Evolutionary conservation across 83 land plant genomes (phyloP).

Genomic region (Larix sibirica): DNA sequence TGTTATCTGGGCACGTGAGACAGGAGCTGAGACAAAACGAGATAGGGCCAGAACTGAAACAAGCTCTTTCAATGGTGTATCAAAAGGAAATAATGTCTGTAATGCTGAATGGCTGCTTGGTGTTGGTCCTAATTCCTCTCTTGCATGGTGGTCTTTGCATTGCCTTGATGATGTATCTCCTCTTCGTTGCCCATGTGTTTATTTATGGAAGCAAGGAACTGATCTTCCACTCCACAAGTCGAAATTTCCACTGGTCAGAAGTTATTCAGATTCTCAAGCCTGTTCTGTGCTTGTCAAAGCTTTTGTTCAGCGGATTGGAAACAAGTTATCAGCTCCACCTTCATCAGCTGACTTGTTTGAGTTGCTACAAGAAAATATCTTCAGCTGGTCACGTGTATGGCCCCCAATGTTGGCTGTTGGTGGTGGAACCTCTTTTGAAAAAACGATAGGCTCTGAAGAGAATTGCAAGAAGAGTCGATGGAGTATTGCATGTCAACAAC

Average conservation of each 20-base stretch:
- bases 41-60: background rate
- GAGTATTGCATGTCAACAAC: constrained; percentile 23
- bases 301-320: constrained; percentile 43
- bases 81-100: constrained; percentile 34
- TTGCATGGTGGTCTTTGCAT: constrained; percentile 87
- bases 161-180: constrained; percentile 89
- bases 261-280: constrained; percentile 6
- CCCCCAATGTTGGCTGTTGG: constrained; percentile 37
- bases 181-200: constrained; percentile 73
- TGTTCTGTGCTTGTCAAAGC: constrained; percentile 44
- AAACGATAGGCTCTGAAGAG: constrained; percentile 1
- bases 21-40: constrained; percentile 19
- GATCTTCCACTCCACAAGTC: constrained; percentile 19
- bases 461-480: constrained; percentile 22
- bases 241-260: constrained; percentile 7
- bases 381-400: constrained; percentile 49
- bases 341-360: constrained; percentile 63
- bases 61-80: constrained; percentile 6
- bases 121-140: constrained; percentile 59
- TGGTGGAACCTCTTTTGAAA: constrained; percentile 23
- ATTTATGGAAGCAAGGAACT: constrained; percentile 73
- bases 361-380: constrained; percentile 43
- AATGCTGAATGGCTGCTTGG: constrained; percentile 91
- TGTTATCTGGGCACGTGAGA: constrained; percentile 75
- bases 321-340: constrained; percentile 58